A percentile compares a stretch with the other conserved stretches of the same genome.
These are phyloP conservation scores for Phaseolus coccineus DNA, from an alignment of 331 rosid species.

Conservation along the genomic window DNA sequence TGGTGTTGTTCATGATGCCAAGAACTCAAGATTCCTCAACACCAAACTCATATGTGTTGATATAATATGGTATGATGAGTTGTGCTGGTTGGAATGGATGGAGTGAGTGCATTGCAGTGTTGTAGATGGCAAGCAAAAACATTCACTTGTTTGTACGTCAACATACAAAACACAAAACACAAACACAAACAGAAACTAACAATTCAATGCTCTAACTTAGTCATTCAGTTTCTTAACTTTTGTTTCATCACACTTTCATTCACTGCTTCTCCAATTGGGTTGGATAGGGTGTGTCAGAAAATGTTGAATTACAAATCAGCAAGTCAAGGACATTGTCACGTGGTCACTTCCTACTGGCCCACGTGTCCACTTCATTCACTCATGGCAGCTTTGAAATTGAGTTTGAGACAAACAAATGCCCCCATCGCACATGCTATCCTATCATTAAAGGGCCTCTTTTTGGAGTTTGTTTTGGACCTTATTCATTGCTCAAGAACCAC, in stretches of 20 bases:
- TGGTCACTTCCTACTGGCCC: constrained; percentile 37
- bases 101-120: constrained; percentile 16
- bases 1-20: constrained; percentile 39
- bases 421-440: constrained; percentile 6
- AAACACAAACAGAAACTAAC: constrained; percentile 21
- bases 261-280: not conserved
- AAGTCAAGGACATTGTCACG: constrained; percentile 1
- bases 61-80: not conserved
- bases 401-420: constrained; percentile 1
- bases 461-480: constrained; percentile 7
- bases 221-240: too few relatives aligned
- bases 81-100: not conserved
- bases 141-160: constrained; percentile 37
- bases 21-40: not conserved
- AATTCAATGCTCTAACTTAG: constrained; percentile 12
- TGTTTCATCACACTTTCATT: constrained; percentile 8
- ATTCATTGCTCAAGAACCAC: not conserved
- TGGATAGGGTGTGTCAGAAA: not conserved
- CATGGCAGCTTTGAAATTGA: not conserved
- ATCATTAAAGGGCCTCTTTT: not conserved
- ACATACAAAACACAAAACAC: not conserved
- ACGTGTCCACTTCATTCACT: not conserved
- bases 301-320: not conserved
- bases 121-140: constrained; percentile 38
- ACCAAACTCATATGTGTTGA: not conserved